phyloP scores from a whole-genome alignment of 2,329 filamentous ascomycete genomes.

The Trichothecium roseum region DNA sequence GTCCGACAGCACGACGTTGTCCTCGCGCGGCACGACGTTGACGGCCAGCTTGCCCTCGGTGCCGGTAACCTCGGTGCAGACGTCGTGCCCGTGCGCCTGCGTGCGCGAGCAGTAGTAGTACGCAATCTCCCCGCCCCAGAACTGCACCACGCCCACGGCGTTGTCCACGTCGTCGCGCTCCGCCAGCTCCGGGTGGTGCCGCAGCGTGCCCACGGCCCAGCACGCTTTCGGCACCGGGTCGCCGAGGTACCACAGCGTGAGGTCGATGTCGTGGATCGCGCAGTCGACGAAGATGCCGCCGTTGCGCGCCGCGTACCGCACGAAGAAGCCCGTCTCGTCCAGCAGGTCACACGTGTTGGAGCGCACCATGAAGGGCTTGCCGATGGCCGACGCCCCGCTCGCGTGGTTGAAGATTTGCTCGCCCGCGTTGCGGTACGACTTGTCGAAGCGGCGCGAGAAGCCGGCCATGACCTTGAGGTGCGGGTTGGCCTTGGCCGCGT shows the following conservation, averaged over 20 bases:
- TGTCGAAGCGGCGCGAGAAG: slow-evolving; percentile 42
- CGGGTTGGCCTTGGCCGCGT: slow-evolving; percentile 43
- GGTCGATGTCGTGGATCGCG: slow-evolving; percentile 56
- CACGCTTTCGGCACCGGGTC: slow-evolving; percentile 20
- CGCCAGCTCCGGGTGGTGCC: slow-evolving; percentile 19
- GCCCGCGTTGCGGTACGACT: slow-evolving; percentile 52
- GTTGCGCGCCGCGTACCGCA: slow-evolving; percentile 52
- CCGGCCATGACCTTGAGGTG: slow-evolving; percentile 51
- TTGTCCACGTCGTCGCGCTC: slow-evolving; percentile 28
- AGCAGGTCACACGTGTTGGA: slow-evolving; percentile 60
- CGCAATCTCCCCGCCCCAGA: slow-evolving; percentile 29
- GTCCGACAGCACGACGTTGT: slow-evolving; percentile 13
- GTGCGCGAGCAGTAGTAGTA: slow-evolving; percentile 32
- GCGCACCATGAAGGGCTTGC: slow-evolving; percentile 49
- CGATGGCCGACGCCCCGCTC: too few species aligned
- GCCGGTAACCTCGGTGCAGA: slow-evolving; percentile 29
- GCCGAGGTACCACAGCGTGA: slow-evolving; percentile 22
- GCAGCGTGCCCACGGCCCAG: slow-evolving; percentile 18
- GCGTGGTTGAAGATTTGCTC: slow-evolving; percentile 37
- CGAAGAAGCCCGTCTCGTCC: slow-evolving; percentile 57
- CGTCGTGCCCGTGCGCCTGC: slow-evolving; percentile 29
- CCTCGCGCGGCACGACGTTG: slow-evolving; percentile 17
- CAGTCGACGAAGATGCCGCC: slow-evolving; percentile 65
- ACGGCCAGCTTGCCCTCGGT: slow-evolving; percentile 24
- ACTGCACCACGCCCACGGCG: slow-evolving; percentile 31